Evolutionary conservation across 148 eudicot genomes (phyloP).

Genomic region (Drosera capensis): DNA sequence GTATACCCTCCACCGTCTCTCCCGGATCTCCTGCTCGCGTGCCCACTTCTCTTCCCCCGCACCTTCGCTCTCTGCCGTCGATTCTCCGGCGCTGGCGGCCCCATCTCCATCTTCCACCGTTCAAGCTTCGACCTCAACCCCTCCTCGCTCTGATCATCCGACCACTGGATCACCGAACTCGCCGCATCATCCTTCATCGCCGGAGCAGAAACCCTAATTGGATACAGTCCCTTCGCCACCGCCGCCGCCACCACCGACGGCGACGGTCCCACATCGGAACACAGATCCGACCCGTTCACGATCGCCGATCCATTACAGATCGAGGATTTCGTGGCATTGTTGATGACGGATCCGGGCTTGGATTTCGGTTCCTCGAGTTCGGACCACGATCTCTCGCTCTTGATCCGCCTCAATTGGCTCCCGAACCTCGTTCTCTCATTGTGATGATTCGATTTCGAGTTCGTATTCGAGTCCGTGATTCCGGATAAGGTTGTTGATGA

Average conservation of each 20-base stretch:
- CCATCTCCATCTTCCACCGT: constrained; percentile 28
- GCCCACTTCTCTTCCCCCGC: background rate
- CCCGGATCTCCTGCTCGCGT: background rate
- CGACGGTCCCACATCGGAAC: constrained; percentile 43
- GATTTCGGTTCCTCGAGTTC: background rate
- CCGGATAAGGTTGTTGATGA: too few relatives aligned
- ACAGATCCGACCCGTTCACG: background rate
- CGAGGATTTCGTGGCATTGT: background rate
- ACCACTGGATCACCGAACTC: constrained; percentile 30
- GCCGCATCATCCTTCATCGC: constrained; percentile 6
- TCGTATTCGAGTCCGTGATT: too few relatives aligned
- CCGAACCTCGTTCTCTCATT: background rate
- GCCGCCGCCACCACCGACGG: constrained; percentile 46
- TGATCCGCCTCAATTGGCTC: constrained; percentile 6
- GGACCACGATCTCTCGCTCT: constrained; percentile 16
- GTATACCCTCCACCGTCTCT: constrained; percentile 7
- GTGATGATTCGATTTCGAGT: background rate
- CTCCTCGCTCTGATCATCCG: constrained; percentile 26
- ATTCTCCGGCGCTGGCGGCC: background rate
- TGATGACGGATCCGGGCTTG: background rate
- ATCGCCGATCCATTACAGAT: constrained; percentile 5
- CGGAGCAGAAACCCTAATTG: background rate
- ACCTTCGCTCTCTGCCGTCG: background rate
- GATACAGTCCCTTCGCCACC: constrained; percentile 23
- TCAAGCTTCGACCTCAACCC: constrained; percentile 30